Conservation (phyloP, 305 asterid species). For the Solanum chacoense region DNA sequence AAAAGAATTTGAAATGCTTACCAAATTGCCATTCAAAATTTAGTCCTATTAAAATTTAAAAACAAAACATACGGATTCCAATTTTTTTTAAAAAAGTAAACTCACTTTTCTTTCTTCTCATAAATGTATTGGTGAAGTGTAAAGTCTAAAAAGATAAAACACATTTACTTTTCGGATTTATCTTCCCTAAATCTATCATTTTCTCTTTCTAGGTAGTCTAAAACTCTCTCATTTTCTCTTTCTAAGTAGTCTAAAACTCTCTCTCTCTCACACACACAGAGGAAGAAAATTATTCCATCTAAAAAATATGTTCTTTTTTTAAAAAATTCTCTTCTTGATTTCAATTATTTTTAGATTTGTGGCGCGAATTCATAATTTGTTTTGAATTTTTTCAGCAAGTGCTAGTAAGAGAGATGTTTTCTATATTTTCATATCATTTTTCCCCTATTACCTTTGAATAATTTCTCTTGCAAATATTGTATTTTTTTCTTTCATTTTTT, state of each 20-base stretch:
- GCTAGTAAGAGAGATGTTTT: neutral
- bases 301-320: accelerated
- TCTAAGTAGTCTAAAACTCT: too few relatives aligned
- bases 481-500: neutral
- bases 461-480: neutral
- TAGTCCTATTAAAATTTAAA: neutral
- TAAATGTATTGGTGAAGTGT: neutral
- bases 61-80: neutral
- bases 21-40: neutral
- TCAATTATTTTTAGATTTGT: neutral
- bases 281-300: neutral
- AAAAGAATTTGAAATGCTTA: too few relatives aligned
- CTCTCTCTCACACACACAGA: neutral
- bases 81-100: too few relatives aligned
- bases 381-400: neutral
- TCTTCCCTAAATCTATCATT: neutral
- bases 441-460: neutral
- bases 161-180: too few relatives aligned
- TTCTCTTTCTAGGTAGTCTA: neutral
- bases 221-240: neutral
- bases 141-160: neutral
- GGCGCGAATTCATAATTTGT: neutral
- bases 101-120: too few relatives aligned
- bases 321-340: neutral
- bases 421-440: neutral